Percentiles rank a stretch among this genome's conserved stretches.
These are phyloP conservation scores for Talaromyces nanjingensis DNA, from an alignment of 495 filamentous ascomycete genomes.

Conservation along the genomic window DNA sequence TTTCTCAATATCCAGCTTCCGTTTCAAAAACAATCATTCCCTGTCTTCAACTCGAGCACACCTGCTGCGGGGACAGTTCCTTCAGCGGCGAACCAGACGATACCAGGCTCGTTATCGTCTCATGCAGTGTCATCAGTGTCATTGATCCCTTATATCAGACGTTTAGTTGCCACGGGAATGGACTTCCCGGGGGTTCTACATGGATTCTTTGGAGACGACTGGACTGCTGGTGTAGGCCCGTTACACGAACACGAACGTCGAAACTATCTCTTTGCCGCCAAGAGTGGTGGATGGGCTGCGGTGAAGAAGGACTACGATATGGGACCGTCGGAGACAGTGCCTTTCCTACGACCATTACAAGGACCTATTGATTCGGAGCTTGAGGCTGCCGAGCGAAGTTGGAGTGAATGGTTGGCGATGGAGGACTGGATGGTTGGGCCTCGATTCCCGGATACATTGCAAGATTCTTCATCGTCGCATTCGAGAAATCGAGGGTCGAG, in stretches of 20 bases:
- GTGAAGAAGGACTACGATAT: slow-evolving; percentile 91
- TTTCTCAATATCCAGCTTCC: slow-evolving; percentile 78
- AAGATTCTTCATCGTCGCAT: slow-evolving; percentile 35
- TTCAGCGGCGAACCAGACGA: neutral
- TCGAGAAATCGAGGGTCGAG: slow-evolving; percentile 23
- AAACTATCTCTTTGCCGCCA: slow-evolving; percentile 93
- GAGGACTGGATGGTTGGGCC: slow-evolving; percentile 91
- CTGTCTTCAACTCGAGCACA: slow-evolving; percentile 27
- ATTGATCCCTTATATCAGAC: slow-evolving; percentile 81
- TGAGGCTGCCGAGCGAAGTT: slow-evolving; percentile 69
- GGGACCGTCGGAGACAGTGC: slow-evolving; percentile 68
- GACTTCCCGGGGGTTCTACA: slow-evolving; percentile 79
- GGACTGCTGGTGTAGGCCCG: slow-evolving; percentile 67
- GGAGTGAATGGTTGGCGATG: slow-evolving; percentile 87
- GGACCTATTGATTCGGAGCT: slow-evolving; percentile 73
- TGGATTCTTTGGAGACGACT: slow-evolving; percentile 94
- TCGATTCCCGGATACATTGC: slow-evolving; percentile 42
- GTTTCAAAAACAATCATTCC: slow-evolving; percentile 35
- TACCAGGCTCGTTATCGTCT: slow-evolving; percentile 13
- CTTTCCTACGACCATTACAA: slow-evolving; percentile 76
- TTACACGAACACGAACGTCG: slow-evolving; percentile 84
- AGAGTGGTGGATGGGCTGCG: slow-evolving; percentile 78
- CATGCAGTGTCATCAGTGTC: slow-evolving; percentile 49
- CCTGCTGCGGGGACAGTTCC: slow-evolving; percentile 13
- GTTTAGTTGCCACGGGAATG: slow-evolving; percentile 85